Evolutionary conservation across 2,329 filamentous ascomycete genomes (phyloP).

Genomic region (Fusarium sp.): DNA sequence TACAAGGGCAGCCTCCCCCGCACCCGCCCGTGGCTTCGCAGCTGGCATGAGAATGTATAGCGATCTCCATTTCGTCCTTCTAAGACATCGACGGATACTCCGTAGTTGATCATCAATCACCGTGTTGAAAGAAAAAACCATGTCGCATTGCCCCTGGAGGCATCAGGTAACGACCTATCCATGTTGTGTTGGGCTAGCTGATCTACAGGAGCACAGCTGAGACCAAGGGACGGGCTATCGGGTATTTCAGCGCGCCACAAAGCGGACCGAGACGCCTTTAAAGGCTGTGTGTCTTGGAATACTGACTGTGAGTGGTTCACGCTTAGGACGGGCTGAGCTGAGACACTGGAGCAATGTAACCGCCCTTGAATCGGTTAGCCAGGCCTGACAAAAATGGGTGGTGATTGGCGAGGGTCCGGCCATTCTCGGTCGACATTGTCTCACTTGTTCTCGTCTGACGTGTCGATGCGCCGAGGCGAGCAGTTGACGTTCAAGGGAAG

Average conservation of each 20-base stretch:
- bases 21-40: background rate
- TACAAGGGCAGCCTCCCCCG: background rate
- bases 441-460: background rate
- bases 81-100: background rate
- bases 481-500: background rate
- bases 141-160: background rate
- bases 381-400: background rate
- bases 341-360: background rate
- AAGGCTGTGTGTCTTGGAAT: background rate
- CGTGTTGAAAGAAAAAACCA: background rate
- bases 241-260: background rate
- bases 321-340: background rate
- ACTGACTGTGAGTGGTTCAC: background rate
- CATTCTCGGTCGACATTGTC: background rate
- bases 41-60: background rate
- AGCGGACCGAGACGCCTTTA: background rate
- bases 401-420: background rate
- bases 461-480: background rate
- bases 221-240: background rate
- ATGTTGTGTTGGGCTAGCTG: background rate
- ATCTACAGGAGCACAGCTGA: background rate
- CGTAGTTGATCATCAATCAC: background rate
- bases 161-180: background rate
- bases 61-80: background rate
- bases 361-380: background rate